phyloP scores from a whole-genome alignment of 805 yeast species.

The Blastobotrys parvus region DNA sequence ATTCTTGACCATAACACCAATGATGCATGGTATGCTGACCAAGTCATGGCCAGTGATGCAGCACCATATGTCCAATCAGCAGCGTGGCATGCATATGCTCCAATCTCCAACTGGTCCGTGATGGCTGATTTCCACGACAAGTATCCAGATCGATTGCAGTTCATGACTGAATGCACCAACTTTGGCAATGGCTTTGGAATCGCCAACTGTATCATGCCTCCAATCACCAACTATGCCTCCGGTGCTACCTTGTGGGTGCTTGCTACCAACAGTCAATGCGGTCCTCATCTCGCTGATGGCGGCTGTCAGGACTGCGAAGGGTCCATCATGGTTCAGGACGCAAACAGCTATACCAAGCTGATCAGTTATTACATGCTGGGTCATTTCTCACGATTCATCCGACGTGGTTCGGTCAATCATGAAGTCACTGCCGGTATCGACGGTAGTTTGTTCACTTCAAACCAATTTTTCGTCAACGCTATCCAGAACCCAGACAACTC shows the following conservation, averaged over 20 bases:
- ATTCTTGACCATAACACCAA: constrained; percentile 6
- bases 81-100: constrained; percentile 6
- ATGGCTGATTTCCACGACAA: constrained; percentile 3
- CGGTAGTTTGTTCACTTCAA: neutral
- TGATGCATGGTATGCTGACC: constrained; percentile 1
- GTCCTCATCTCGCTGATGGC: constrained; percentile 2
- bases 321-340: constrained; percentile 3
- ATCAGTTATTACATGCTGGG: constrained; percentile 6
- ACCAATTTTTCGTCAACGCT: neutral
- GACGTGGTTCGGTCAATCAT: constrained; percentile 10
- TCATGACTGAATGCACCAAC: constrained; percentile 4
- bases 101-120: constrained; percentile 2
- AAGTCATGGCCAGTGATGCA: constrained; percentile 1
- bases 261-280: constrained; percentile 3
- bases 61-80: neutral
- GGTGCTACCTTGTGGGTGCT: constrained; percentile 7
- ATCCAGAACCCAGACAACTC: constrained; percentile 6
- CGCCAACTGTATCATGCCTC: constrained; percentile 4
- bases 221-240: constrained; percentile 4
- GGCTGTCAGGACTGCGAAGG: constrained; percentile 3
- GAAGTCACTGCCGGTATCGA: constrained; percentile 1
- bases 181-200: neutral
- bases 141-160: constrained; percentile 2
- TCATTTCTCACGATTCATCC: constrained; percentile 9
- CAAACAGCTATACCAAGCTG: constrained; percentile 1